phyloP scores from a whole-genome alignment of 352 stramenopile species.

The Pythium guiyangense region DNA sequence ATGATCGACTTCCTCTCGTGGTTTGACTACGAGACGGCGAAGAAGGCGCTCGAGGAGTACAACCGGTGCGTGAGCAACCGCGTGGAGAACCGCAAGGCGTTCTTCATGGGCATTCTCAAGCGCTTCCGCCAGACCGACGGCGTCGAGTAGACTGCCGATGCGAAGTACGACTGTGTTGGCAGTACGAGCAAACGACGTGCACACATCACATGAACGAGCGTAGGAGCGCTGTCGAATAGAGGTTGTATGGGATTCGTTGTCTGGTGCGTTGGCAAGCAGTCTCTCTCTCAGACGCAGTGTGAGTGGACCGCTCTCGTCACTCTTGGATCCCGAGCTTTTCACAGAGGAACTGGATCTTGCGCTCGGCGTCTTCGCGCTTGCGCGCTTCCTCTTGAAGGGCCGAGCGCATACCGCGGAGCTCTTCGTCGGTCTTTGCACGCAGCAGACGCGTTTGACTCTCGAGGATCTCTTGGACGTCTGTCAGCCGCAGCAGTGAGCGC shows the following conservation, averaged over 20 bases:
- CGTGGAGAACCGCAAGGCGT: conserved; percentile 82
- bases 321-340: conserved; percentile 33
- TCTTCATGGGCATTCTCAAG: conserved; percentile 90
- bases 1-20: conserved; percentile 87
- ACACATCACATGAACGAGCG: no score
- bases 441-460: conserved; percentile 27
- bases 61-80: conserved; percentile 64
- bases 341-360: conserved; percentile 36
- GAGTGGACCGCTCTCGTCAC: conserved; percentile 4
- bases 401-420: conserved; percentile 23
- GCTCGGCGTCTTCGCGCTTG: conserved; percentile 33
- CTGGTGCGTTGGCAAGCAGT: no score
- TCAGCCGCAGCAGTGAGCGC: conserved; percentile 23
- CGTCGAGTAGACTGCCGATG: conserved; percentile 57
- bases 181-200: no score
- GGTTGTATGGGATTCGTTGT: no score
- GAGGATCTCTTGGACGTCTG: conserved; percentile 34
- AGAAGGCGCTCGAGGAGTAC: conserved; percentile 77
- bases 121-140: conserved; percentile 80
- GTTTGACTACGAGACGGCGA: conserved; percentile 88
- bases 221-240: no score
- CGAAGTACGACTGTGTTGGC: no score
- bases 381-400: conserved; percentile 27
- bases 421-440: conserved; percentile 22
- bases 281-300: background rate